phyloP scores from a whole-genome alignment of 148 eudicot species.

The Suaeda aralocaspica region DNA sequence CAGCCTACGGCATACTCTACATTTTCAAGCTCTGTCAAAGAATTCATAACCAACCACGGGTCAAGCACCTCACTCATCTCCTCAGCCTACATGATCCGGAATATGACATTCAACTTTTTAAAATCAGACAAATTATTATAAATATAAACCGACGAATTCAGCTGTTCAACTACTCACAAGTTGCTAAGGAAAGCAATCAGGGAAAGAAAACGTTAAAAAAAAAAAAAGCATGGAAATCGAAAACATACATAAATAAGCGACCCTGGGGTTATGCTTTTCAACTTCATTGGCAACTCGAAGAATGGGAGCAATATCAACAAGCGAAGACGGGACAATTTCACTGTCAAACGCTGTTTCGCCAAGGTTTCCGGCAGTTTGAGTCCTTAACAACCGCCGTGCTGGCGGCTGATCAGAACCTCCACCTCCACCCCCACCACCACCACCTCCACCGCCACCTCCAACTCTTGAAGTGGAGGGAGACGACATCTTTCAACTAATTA shows the following conservation, averaged over 20 bases:
- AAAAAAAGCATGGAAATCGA: neutral
- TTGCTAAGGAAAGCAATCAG: neutral
- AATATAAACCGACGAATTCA: no score
- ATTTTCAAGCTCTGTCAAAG: neutral
- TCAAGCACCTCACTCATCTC: neutral
- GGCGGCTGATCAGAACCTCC: slow-evolving; percentile 64
- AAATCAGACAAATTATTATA: no score
- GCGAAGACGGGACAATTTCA: slow-evolving; percentile 95
- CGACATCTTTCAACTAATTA: slow-evolving; percentile 17
- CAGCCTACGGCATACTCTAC: neutral
- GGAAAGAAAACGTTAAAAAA: neutral
- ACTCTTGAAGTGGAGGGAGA: slow-evolving; percentile 31
- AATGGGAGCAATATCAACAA: slow-evolving; percentile 90
- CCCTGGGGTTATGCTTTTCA: slow-evolving; percentile 85
- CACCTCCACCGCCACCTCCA: slow-evolving; percentile 52
- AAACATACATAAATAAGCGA: slow-evolving; percentile 85
- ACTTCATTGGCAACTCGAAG: slow-evolving; percentile 99
- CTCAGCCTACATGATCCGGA: no score
- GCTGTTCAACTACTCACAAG: neutral
- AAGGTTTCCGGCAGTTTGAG: slow-evolving; percentile 80
- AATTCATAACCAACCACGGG: neutral
- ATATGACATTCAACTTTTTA: no score
- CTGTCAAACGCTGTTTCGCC: slow-evolving; percentile 87
- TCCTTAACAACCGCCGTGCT: slow-evolving; percentile 69
- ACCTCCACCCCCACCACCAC: slow-evolving; percentile 45